Base-by-base conservation (phyloP, 2,329 filamentous ascomycete species). In the Bipolaris zeicola region DNA sequence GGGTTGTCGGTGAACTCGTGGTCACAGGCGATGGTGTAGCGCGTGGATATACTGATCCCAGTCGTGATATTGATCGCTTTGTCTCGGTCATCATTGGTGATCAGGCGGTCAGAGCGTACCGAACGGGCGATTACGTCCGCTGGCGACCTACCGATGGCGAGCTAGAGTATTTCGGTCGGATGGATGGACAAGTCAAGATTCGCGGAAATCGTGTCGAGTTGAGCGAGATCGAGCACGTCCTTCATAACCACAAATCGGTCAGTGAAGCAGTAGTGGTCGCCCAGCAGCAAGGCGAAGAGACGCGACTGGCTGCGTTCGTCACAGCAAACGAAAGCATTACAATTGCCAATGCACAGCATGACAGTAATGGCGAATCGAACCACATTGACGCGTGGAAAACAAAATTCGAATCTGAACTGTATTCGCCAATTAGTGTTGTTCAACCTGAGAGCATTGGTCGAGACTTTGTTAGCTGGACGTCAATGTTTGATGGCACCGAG, bases 141-240 rank as follows among this genome's bases (percentile, higher is more conserved):
- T 58, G 64, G n/a, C 33, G 31, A 20, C 33, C 49, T 7, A 13
- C 43, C 8, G 66, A 69, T 41, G 68, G 68, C 1, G 44, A 45
- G 3, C 34, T 69, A 5, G 31, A 51, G 2, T 65, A 50, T 34
- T 14, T 64, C 8, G 64, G 65, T 5, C 54, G 69, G 6, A 63
- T 54, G 14, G 68, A 70, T 39, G 44, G 52, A 6, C 67, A 70
- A 41, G 55, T 70, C 47, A 72, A 72, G 54, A 46, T 67, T 8
- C 48, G 61, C 3, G 68, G 68, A 2, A 61, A 69, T 14, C 58
- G 69, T 6, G 46, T 71, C 22, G 69, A 72, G 39, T 47, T 70
- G 2, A 58, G 60, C 3, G 68, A 72, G 33, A 63, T 72, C 18
- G 65, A 66, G 36, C 11, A 42, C 5, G 38, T 47, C 3, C 38